These are phyloP conservation scores for Metschnikowia lachancei DNA, from an alignment of 805 yeast genomes.

Conservation along the genomic window DNA sequence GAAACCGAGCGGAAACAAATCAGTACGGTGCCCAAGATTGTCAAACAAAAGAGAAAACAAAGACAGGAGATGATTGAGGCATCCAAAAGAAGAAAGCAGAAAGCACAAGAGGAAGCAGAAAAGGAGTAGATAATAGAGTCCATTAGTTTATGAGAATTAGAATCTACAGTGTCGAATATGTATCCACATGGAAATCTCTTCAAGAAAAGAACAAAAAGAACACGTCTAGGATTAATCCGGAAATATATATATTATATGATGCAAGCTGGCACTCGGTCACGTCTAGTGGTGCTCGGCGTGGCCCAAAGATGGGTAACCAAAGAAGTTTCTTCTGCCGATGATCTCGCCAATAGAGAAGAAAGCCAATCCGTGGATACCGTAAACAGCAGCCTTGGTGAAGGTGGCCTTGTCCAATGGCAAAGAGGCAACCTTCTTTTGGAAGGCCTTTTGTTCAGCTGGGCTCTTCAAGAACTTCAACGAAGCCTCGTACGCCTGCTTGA, in stretches of 20 bases:
- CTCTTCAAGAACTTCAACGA: conserved; percentile 37
- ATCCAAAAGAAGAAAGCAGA: conserved; percentile 58
- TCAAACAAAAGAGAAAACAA: conserved; percentile 61
- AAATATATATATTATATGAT: conserved; percentile 1
- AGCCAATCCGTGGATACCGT: conserved; percentile 81
- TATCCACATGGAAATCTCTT: background rate
- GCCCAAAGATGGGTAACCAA: conserved; percentile 76
- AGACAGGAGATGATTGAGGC: conserved; percentile 71
- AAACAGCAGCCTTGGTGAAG: conserved; percentile 65
- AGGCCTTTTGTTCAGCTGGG: conserved; percentile 57
- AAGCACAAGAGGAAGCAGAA: conserved; percentile 1
- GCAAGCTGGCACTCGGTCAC: conserved; percentile 10
- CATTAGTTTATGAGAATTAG: no score
- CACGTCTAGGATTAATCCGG: conserved; percentile 7
- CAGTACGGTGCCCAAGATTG: conserved; percentile 76
- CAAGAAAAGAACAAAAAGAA: background rate
- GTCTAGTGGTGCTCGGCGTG: conserved; percentile 36
- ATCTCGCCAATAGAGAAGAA: conserved; percentile 93
- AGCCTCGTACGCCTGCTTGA: conserved; percentile 67
- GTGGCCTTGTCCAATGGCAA: conserved; percentile 52
- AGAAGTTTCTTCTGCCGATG: conserved; percentile 89
- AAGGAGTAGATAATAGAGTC: no score
- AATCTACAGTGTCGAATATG: conserved; percentile 1
- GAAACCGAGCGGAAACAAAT: conserved; percentile 68
- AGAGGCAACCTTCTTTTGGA: conserved; percentile 45